These are phyloP conservation scores for Colletotrichum somersetense DNA, from an alignment of 2,329 filamentous ascomycete species.

Conservation along the genomic window DNA sequence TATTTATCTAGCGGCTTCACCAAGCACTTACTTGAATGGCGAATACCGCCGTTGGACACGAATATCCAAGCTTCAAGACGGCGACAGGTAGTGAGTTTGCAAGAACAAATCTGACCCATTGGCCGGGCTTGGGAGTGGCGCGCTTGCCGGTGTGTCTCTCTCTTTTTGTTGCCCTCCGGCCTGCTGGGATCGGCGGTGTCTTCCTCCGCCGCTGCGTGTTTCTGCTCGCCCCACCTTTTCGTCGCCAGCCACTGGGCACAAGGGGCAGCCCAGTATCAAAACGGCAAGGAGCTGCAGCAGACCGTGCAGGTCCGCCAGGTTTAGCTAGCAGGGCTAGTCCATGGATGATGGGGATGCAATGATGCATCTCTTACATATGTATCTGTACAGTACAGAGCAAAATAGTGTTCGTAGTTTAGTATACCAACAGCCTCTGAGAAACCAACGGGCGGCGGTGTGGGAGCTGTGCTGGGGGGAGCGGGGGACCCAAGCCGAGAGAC, in stretches of 20 bases:
- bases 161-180: constrained; percentile 18
- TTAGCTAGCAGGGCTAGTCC: constrained; percentile 5
- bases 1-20: not conserved
- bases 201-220: constrained; percentile 32
- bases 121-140: not conserved
- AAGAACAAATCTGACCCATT: not conserved
- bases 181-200: constrained; percentile 26
- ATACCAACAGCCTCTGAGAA: constrained; percentile 25
- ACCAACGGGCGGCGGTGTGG: constrained; percentile 34
- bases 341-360: constrained; percentile 18
- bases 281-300: constrained; percentile 21
- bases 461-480: not conserved
- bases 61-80: not conserved
- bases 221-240: constrained; percentile 31
- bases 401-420: not conserved
- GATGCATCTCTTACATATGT: constrained; percentile 19
- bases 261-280: constrained; percentile 21
- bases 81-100: not conserved
- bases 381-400: too few relatives aligned
- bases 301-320: constrained; percentile 4
- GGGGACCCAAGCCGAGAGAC: not conserved
- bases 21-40: not conserved
- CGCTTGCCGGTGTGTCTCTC: constrained; percentile 15
- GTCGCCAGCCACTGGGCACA: constrained; percentile 18
- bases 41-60: not conserved